Evolutionary conservation across 768 basidiomycete species (phyloP).

Genomic region (Tricholoma hemisulphureum): DNA sequence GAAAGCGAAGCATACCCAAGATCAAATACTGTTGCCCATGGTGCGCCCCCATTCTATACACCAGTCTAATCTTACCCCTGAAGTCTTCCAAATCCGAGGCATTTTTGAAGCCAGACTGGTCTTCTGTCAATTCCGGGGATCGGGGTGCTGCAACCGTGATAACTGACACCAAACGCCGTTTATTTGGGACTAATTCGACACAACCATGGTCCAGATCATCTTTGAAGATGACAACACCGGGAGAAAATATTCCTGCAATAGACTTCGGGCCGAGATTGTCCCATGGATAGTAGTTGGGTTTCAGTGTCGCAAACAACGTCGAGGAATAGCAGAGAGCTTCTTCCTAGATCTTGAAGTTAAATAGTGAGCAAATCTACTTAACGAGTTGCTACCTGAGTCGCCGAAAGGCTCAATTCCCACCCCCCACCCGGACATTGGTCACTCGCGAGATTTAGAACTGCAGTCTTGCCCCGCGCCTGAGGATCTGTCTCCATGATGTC

Average conservation of each 20-base stretch:
- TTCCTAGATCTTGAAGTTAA: conserved; percentile 27
- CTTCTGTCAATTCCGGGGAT: conserved; percentile 27
- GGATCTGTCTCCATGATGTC: conserved; percentile 26
- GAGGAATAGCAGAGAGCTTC: conserved; percentile 50
- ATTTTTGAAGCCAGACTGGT: conserved; percentile 20
- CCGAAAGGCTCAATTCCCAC: conserved; percentile 27
- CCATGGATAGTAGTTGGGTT: conserved; percentile 44
- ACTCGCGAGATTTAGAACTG: conserved; percentile 42
- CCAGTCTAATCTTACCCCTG: conserved; percentile 41
- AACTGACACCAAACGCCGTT: conserved; percentile 41
- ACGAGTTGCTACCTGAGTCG: conserved; percentile 29
- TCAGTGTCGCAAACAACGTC: conserved; percentile 42
- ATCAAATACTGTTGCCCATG: conserved; percentile 36
- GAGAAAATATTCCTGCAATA: conserved; percentile 41
- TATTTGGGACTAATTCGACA: conserved; percentile 28
- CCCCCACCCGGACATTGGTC: conserved; percentile 32
- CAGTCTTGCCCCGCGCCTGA: conserved; percentile 25
- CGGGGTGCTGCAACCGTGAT: conserved; percentile 47
- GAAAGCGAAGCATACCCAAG: conserved; percentile 29
- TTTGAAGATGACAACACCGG: conserved; percentile 47
- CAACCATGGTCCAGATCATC: conserved; percentile 44
- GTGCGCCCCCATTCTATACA: conserved; percentile 43
- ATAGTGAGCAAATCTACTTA: not conserved
- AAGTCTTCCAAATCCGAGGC: conserved; percentile 33
- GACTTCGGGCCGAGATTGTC: conserved; percentile 42